These are phyloP conservation scores for Diaporthe citrichinensis DNA, from an alignment of 2,329 filamentous ascomycete genomes.

Conservation along the genomic window DNA sequence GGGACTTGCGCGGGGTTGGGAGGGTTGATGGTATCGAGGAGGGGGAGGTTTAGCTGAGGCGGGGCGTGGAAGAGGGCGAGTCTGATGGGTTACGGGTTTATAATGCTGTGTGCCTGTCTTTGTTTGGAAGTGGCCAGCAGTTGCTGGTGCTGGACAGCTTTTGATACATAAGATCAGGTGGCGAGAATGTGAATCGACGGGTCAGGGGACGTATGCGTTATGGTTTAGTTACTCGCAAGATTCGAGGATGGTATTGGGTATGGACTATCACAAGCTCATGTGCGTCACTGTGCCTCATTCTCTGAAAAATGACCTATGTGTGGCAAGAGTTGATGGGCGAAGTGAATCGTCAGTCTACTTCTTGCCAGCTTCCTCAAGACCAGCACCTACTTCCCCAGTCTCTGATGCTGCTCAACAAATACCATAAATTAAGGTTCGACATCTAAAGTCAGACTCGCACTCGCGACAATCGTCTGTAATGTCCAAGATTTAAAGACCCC, in stretches of 20 bases:
- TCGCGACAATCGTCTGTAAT: not conserved
- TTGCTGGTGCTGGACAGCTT: not conserved
- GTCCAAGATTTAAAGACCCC: rapidly evolving
- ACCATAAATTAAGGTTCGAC: not conserved
- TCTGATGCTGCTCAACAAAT: not conserved
- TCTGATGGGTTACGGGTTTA: no score
- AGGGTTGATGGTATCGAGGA: not conserved
- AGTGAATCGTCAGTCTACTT: not conserved
- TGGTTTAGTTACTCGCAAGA: not conserved
- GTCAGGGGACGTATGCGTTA: no score
- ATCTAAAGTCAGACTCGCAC: not conserved
- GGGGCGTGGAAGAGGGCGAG: not conserved
- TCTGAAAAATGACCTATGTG: no score
- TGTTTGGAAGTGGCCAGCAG: not conserved
- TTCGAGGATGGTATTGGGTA: not conserved
- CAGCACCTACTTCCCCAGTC: not conserved
- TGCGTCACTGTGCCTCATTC: no score
- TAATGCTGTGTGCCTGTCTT: not conserved
- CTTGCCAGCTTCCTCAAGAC: not conserved
- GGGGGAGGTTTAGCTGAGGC: not conserved
- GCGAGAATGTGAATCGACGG: not conserved
- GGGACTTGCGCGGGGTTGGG: slow-evolving; percentile 30
- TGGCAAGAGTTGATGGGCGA: not conserved
- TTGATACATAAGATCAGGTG: not conserved
- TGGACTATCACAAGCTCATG: not conserved